phyloP scores from a whole-genome alignment of 257 asterid genomes.

The Anisodus tanguticus region DNA sequence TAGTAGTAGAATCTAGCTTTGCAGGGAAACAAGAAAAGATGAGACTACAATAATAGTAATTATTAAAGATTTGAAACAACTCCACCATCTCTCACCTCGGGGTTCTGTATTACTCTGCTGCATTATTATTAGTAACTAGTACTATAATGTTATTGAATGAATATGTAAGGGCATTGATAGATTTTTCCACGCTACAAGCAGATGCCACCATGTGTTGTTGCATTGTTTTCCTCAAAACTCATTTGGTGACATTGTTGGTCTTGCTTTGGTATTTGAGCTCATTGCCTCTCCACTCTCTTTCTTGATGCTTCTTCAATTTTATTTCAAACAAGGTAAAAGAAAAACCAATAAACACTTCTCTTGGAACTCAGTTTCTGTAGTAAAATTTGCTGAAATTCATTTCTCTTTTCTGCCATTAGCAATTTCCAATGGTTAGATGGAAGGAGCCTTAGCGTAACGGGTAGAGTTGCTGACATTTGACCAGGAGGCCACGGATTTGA shows the following conservation, averaged over 20 bases:
- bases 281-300: conserved; percentile 22
- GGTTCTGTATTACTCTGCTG: conserved; percentile 65
- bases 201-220: conserved; percentile 65
- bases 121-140: conserved; percentile 32
- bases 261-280: conserved; percentile 58
- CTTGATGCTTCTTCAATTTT: neutral
- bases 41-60: conserved; percentile 34
- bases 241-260: conserved; percentile 52
- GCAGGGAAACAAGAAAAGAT: conserved; percentile 41
- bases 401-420: conserved; percentile 22
- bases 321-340: neutral
- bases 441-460: no score
- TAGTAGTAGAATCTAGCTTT: conserved; percentile 36
- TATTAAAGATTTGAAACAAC: conserved; percentile 37
- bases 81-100: conserved; percentile 64
- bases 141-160: conserved; percentile 25
- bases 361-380: neutral
- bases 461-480: no score
- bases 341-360: neutral
- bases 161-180: conserved; percentile 27
- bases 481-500: no score
- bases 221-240: conserved; percentile 72
- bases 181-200: conserved; percentile 35
- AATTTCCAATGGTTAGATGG: conserved; percentile 10
- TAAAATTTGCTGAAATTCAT: neutral